phyloP scores from a whole-genome alignment of 1,139 yeast genomes.

The Saccharomycopsis crataegensis region DNA sequence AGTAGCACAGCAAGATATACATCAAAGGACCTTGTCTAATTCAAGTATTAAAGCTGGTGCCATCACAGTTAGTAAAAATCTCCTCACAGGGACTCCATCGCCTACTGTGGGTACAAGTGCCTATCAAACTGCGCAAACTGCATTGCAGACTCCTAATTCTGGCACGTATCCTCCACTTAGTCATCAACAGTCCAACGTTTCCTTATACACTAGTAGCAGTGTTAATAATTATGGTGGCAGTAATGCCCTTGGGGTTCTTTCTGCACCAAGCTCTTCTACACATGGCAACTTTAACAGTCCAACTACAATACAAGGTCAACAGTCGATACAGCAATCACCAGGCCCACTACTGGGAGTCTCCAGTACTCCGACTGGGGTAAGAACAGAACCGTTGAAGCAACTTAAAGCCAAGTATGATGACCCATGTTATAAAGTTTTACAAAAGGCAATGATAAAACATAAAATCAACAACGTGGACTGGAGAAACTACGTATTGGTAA shows the following conservation, averaged over 20 bases:
- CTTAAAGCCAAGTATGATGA: conserved; percentile 86
- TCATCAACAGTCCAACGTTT: conserved; percentile 7
- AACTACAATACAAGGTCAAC: background rate
- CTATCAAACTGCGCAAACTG: conserved; percentile 16
- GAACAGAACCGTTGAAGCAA: conserved; percentile 70
- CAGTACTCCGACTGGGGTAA: background rate
- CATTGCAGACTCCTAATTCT: conserved; percentile 17
- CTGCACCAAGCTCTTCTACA: conserved; percentile 9
- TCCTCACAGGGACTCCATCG: conserved; percentile 13
- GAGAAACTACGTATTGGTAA: conserved; percentile 82
- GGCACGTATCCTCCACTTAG: conserved; percentile 7
- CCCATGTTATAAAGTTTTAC: conserved; percentile 82
- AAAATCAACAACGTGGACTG: conserved; percentile 75
- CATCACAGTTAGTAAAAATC: background rate
- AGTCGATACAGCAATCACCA: background rate
- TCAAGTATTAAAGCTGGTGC: conserved; percentile 6
- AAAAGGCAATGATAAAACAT: conserved; percentile 85
- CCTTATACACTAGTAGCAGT: background rate
- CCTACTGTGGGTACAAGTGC: conserved; percentile 15
- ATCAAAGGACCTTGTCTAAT: conserved; percentile 4
- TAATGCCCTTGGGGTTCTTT: no score
- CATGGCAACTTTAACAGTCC: conserved; percentile 11
- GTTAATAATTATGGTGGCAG: background rate
- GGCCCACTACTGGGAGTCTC: background rate
- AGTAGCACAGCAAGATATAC: background rate